Percentiles rank a stretch among this genome's conserved stretches.
Evolutionary conservation across 2,329 filamentous ascomycete genomes (phyloP).

Genomic region (Aspergillus sp.): DNA sequence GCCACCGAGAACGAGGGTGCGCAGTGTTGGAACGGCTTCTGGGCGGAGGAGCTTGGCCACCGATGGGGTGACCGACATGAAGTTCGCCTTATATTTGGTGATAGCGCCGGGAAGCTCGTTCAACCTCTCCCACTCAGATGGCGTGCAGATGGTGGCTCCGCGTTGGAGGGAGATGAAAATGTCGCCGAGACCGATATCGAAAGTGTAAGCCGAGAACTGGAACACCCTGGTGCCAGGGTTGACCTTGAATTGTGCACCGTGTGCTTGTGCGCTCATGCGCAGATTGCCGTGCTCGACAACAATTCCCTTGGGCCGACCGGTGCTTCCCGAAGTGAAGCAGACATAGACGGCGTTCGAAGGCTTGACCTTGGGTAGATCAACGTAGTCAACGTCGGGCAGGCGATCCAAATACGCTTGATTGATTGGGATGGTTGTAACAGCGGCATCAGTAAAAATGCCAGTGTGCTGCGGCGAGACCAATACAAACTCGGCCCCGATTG

Average conservation of each 20-base stretch:
- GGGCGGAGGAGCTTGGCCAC: constrained; percentile 5
- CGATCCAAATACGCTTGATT: not conserved
- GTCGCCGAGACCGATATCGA: constrained; percentile 8
- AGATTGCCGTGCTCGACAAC: constrained; percentile 1
- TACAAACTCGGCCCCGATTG: not conserved
- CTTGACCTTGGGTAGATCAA: not conserved
- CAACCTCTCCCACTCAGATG: not conserved
- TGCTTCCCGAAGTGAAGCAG: constrained; percentile 1
- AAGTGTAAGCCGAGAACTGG: constrained; percentile 9
- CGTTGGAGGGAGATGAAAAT: constrained; percentile 3
- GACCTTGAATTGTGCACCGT: not conserved
- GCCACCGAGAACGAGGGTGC: not conserved
- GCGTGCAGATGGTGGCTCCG: constrained; percentile 7
- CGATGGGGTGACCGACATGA: constrained; percentile 5
- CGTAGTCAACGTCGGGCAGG: not conserved
- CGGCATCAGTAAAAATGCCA: not conserved
- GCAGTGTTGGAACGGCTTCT: constrained; percentile 4
- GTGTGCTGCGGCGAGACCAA: not conserved
- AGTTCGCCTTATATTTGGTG: constrained; percentile 1
- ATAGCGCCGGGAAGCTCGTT: constrained; percentile 1
- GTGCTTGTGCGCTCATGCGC: not conserved
- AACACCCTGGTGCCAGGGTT: constrained; percentile 1
- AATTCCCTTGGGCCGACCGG: constrained; percentile 1
- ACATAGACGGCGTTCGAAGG: not conserved
- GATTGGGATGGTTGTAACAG: not conserved